Evolutionary conservation across 2,329 filamentous ascomycete species (phyloP).

Genomic region (Ophiostoma sp.): DNA sequence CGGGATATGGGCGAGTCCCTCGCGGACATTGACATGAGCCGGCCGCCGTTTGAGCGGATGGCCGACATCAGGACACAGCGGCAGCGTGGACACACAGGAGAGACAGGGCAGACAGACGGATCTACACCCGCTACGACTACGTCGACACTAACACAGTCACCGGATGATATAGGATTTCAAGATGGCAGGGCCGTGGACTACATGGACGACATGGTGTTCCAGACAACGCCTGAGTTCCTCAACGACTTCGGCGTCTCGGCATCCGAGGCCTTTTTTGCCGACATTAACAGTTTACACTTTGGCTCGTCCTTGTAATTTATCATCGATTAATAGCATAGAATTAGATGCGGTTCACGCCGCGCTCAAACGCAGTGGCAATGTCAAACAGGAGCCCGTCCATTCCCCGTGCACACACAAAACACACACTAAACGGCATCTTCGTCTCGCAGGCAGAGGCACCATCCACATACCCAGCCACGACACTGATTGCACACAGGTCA

Average conservation of each 20-base stretch:
- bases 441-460: conserved; percentile 34
- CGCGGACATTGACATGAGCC: not conserved
- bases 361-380: conserved; percentile 30
- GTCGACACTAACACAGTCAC: not conserved
- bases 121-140: not conserved
- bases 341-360: not conserved
- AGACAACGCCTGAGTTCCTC: not conserved
- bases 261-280: not conserved
- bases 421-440: conserved; percentile 44
- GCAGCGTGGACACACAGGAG: not conserved
- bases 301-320: not conserved
- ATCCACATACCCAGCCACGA: not conserved
- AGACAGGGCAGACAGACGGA: not conserved
- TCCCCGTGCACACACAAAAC: conserved; percentile 38
- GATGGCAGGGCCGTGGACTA: not conserved
- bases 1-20: not conserved
- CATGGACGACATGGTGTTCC: not conserved
- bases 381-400: conserved; percentile 38
- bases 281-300: not conserved
- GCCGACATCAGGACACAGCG: not conserved
- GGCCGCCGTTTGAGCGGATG: not conserved
- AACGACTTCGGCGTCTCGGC: conserved; percentile 1
- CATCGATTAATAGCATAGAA: no score
- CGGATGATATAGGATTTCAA: not conserved
- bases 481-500: not conserved